Evolutionary conservation across 805 yeast genomes (phyloP), one percentile per base, ranked within the genome.

Genomic region (Tanozyma kutaoensis): DNA sequence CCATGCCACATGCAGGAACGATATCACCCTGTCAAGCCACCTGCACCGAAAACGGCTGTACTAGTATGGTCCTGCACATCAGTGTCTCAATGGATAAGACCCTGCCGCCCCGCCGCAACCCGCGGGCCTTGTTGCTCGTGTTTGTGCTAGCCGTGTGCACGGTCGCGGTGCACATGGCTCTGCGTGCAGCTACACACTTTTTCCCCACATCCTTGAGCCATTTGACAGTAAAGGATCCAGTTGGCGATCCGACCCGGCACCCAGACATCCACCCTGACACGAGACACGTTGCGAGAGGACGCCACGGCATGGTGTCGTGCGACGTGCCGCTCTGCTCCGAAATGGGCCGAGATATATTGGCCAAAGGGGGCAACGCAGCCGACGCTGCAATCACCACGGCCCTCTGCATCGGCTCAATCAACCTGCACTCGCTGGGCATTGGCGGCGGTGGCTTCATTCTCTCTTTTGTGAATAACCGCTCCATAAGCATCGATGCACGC

Each of bases 311-410:
- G 44, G 82, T 78, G 8, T 69, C 81, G 2, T 61, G 72, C 22
- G 91, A 79, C 43, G 67, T 70, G 2, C 72, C 69, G 8, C 32
- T 51, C 11, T 78, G 91, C 44, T 76, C 86, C 1, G 40, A 57
- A 12, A 45, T 77, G 61, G 91, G 84, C 6, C 61, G 60, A 4
- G 52, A 61, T 5, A 69, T 79, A 12, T 48, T 78, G 17, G 40
- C 50, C 28, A 37, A 40, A 14, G 72, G 71, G 5, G 93, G 95
- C 0, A 76, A 72, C 40, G 95, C 96, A 2, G 95, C 94, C 0
- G 98, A 88, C 47, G 94, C 95, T 0, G 81, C 94, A 0, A 76
- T 88, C 2, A 77, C 94, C 0, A 79, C 81, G 9, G 82, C 93
- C 0, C 58, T 88, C 16, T 88, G 98, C 45, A 72, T 88, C 18